phyloP scores from a whole-genome alignment of 208 protist genomes.

The Leishmania braziliensis region DNA sequence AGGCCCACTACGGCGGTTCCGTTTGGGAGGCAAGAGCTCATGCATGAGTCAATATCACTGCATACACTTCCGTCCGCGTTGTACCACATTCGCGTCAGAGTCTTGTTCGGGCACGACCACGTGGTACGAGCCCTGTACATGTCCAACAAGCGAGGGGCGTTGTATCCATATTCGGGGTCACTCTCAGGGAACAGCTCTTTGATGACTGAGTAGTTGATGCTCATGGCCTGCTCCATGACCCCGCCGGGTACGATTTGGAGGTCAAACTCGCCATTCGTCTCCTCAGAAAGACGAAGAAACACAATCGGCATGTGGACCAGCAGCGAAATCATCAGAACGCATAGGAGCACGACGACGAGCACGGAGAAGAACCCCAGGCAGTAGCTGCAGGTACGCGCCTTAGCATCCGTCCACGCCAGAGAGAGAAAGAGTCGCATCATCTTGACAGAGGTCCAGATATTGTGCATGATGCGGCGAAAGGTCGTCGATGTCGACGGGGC shows the following conservation, averaged over 20 bases:
- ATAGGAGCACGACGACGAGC: conserved; percentile 71
- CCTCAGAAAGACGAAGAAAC: conserved; percentile 70
- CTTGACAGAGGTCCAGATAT: conserved; percentile 30
- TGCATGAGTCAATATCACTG: neutral
- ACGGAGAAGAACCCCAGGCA: conserved; percentile 69
- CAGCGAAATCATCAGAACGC: conserved; percentile 61
- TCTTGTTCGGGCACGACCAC: conserved; percentile 15
- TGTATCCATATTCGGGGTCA: conserved; percentile 25
- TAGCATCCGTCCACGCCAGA: conserved; percentile 41
- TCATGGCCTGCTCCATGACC: conserved; percentile 26
- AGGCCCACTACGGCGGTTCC: neutral
- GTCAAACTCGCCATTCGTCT: conserved; percentile 45
- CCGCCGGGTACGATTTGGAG: conserved; percentile 45
- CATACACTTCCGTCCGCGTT: conserved; percentile 10
- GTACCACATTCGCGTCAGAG: conserved; percentile 17
- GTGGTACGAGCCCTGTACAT: conserved; percentile 7
- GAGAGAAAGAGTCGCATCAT: conserved; percentile 45
- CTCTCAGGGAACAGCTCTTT: conserved; percentile 16
- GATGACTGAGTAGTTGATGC: conserved; percentile 61
- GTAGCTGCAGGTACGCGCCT: conserved; percentile 54
- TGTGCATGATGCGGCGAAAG: conserved; percentile 15
- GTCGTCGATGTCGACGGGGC: conserved; percentile 2
- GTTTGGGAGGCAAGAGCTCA: conserved; percentile 11
- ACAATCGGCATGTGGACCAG: conserved; percentile 66
- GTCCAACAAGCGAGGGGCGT: conserved; percentile 37